phyloP scores from a whole-genome alignment of 2,329 filamentous ascomycete species.

The Neurospora sp. region DNA sequence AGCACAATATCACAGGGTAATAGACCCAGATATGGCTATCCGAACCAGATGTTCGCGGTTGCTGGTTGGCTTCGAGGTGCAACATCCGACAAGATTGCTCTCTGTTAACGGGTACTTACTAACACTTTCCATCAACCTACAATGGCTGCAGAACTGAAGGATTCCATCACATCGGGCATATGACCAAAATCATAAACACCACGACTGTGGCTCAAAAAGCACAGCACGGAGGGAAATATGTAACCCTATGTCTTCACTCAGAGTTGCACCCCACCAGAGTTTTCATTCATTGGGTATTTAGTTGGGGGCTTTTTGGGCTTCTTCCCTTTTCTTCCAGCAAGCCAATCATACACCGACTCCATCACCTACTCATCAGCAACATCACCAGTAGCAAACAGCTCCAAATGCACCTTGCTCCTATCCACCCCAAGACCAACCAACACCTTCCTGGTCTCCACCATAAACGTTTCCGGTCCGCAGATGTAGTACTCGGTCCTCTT shows the following conservation, averaged over 20 bases:
- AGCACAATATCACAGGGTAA: not conserved
- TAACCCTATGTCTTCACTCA: not conserved
- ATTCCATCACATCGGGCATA: not conserved
- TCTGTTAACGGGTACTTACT: not conserved
- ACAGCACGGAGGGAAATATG: not conserved
- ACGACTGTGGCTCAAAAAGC: not conserved
- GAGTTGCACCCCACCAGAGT: not conserved
- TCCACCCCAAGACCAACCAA: constrained; percentile 48
- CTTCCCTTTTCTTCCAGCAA: not conserved
- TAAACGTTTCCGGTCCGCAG: constrained; percentile 63
- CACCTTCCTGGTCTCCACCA: constrained; percentile 47
- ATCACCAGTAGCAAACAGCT: constrained; percentile 56
- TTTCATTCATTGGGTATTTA: not conserved
- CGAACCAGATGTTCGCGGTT: not conserved
- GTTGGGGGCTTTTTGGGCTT: not conserved
- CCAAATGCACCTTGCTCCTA: constrained; percentile 51
- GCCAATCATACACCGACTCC: not conserved
- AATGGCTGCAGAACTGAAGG: not conserved
- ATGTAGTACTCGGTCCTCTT: constrained; percentile 55
- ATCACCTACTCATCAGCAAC: constrained; percentile 20
- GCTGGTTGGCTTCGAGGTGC: not conserved
- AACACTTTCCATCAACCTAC: rapidly evolving
- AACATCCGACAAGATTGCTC: not conserved
- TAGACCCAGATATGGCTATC: not conserved
- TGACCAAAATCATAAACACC: not conserved